A percentile compares a stretch with the other conserved stretches of the same genome.
Evolutionary conservation across 768 basidiomycete species (phyloP).

Genomic region (Sutorius australiensis): DNA sequence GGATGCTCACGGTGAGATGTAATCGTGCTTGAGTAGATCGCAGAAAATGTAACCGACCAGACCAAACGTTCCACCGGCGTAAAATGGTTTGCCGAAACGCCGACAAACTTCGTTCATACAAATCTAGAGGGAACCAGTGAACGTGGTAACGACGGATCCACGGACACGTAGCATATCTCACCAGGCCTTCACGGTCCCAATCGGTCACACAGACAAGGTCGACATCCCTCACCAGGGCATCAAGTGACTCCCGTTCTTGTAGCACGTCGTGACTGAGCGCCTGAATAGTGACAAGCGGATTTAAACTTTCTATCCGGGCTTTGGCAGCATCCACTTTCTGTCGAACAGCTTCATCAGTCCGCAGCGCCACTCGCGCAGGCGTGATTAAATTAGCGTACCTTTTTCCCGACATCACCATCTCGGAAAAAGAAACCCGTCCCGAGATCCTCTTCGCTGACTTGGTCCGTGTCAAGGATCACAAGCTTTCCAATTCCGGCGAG

Average conservation of each 20-base stretch:
- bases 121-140: conserved; percentile 45
- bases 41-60: conserved; percentile 92
- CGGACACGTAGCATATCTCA: conserved; percentile 38
- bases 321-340: conserved; percentile 87
- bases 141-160: neutral
- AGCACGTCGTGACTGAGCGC: conserved; percentile 50
- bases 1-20: conserved; percentile 70
- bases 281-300: conserved; percentile 85
- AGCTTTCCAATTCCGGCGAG: conserved; percentile 92
- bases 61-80: conserved; percentile 90
- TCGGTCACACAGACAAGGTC: conserved; percentile 91
- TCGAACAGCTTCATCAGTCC: conserved; percentile 22
- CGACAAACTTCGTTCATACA: conserved; percentile 79
- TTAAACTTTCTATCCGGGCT: conserved; percentile 80
- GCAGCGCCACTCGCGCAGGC: conserved; percentile 33
- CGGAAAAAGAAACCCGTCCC: conserved; percentile 92
- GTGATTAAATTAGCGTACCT: conserved; percentile 44
- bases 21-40: conserved; percentile 84
- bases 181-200: conserved; percentile 62
- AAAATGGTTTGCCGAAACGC: conserved; percentile 71
- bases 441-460: conserved; percentile 80
- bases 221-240: conserved; percentile 56
- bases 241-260: conserved; percentile 51
- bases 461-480: conserved; percentile 74
- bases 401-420: conserved; percentile 87